phyloP scores from a whole-genome alignment of 192 early-diverging fungal genomes.

The Gryganskiella cystojenkinii region DNA sequence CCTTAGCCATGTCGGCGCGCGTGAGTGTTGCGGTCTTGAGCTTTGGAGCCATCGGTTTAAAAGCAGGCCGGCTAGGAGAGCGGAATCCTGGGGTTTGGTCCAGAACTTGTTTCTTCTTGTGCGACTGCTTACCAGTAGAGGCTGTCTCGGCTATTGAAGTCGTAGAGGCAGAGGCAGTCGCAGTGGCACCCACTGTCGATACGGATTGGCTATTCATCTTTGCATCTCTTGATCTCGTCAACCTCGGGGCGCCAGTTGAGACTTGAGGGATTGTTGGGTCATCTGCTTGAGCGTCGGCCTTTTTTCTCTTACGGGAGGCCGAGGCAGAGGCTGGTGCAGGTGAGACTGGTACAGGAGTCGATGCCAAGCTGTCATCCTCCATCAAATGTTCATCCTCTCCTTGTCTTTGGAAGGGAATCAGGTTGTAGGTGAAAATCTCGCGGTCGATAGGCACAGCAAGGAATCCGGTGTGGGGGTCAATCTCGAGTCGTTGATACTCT shows the following conservation, averaged over 20 bases:
- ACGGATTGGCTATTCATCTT: neutral
- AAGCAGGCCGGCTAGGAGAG: neutral
- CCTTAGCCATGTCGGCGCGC: constrained; percentile 33
- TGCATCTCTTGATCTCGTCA: neutral
- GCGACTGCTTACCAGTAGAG: neutral
- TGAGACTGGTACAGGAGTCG: constrained; percentile 1
- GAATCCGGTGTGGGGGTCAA: constrained; percentile 53
- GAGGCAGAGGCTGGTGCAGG: neutral
- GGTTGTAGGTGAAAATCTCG: constrained; percentile 63
- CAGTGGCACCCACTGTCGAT: no score
- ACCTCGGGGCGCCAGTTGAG: neutral
- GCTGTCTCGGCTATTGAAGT: no score
- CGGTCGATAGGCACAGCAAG: constrained; percentile 56
- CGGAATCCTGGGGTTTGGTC: constrained; percentile 30
- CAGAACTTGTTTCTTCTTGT: neutral
- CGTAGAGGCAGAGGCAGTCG: no score
- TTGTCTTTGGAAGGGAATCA: constrained; percentile 35
- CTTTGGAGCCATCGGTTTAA: constrained; percentile 24
- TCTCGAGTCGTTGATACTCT: constrained; percentile 54
- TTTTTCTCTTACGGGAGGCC: constrained; percentile 8
- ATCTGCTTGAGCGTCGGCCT: no score
- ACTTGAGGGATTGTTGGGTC: no score
- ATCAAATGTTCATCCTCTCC: neutral
- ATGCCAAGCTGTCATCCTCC: neutral
- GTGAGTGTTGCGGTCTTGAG: constrained; percentile 47